Conservation (phyloP, 2,329 filamentous ascomycete genomes). For the Pseudogymnoascus sp. region DNA sequence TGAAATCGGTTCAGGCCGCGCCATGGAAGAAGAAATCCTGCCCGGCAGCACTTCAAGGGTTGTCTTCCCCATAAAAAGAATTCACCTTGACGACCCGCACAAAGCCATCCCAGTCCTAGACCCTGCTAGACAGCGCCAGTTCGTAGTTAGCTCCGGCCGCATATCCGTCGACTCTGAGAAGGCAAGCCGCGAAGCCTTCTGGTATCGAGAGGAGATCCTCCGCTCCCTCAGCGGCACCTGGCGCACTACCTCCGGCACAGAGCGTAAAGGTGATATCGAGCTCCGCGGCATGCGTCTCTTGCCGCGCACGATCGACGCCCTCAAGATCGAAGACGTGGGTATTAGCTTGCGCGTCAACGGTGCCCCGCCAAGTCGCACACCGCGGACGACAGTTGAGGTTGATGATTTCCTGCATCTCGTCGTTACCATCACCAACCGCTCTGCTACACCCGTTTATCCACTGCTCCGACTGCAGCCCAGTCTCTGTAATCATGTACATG, state of each 20-base stretch:
- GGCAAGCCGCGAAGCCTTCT: constrained; percentile 73
- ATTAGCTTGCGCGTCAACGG: constrained; percentile 50
- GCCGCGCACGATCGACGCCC: constrained; percentile 70
- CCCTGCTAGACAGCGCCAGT: constrained; percentile 77
- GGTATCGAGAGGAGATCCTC: constrained; percentile 79
- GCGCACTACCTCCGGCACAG: constrained; percentile 46
- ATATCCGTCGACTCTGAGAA: constrained; percentile 73
- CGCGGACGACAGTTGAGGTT: constrained; percentile 29
- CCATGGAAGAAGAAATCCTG: constrained; percentile 44
- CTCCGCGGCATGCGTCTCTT: constrained; percentile 67
- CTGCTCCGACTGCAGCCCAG: constrained; percentile 70
- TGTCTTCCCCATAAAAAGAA: constrained; percentile 64
- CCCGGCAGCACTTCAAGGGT: constrained; percentile 66
- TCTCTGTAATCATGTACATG: constrained; percentile 55
- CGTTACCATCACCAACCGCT: constrained; percentile 69
- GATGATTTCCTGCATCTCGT: constrained; percentile 63
- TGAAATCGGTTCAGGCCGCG: constrained; percentile 27
- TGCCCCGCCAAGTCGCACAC: constrained; percentile 13
- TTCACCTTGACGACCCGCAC: constrained; percentile 70
- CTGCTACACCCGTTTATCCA: constrained; percentile 56
- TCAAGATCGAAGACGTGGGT: constrained; percentile 71
- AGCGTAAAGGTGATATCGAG: constrained; percentile 61
- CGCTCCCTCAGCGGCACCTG: constrained; percentile 63
- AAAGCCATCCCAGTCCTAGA: constrained; percentile 73
- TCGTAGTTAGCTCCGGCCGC: constrained; percentile 75